Conservation (phyloP, 2,329 filamentous ascomycete genomes). For the Aspergillus vadensis region DNA sequence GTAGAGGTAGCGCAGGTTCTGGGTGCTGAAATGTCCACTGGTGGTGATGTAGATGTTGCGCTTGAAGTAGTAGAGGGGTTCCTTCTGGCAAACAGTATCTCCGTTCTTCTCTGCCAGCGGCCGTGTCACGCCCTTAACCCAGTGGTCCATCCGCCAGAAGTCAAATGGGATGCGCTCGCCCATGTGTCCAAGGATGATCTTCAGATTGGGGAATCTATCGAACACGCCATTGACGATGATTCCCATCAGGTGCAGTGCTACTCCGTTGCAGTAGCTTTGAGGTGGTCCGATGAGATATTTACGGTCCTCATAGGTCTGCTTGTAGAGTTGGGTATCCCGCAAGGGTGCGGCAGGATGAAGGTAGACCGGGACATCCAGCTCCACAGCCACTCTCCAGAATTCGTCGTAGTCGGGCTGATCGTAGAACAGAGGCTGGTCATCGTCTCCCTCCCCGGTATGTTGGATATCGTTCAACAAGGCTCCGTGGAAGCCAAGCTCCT, state of each 20-base stretch:
- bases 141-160: constrained; percentile 22
- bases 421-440: constrained; percentile 61
- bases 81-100: constrained; percentile 34
- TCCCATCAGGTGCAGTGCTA: constrained; percentile 28
- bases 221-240: constrained; percentile 6
- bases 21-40: constrained; percentile 36
- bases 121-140: constrained; percentile 29
- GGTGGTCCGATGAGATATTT: constrained; percentile 60
- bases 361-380: constrained; percentile 63
- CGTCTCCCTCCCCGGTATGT: constrained; percentile 54
- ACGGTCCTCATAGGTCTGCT: constrained; percentile 57
- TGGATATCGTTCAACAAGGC: constrained; percentile 62
- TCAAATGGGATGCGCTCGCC: constrained; percentile 9
- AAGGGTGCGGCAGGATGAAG: constrained; percentile 59
- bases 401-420: constrained; percentile 57
- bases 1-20: constrained; percentile 31
- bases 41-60: constrained; percentile 39
- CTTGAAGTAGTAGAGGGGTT: constrained; percentile 37
- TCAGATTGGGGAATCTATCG: constrained; percentile 5
- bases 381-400: constrained; percentile 58
- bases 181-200: neutral
- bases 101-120: constrained; percentile 20
- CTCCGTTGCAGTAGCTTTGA: constrained; percentile 57
- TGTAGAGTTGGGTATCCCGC: constrained; percentile 48
- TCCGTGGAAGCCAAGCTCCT: constrained; percentile 60